Evolutionary conservation across 257 asterid species (phyloP), one percentile per base, ranked within the genome.

Genomic region (Fraxinus americana): DNA sequence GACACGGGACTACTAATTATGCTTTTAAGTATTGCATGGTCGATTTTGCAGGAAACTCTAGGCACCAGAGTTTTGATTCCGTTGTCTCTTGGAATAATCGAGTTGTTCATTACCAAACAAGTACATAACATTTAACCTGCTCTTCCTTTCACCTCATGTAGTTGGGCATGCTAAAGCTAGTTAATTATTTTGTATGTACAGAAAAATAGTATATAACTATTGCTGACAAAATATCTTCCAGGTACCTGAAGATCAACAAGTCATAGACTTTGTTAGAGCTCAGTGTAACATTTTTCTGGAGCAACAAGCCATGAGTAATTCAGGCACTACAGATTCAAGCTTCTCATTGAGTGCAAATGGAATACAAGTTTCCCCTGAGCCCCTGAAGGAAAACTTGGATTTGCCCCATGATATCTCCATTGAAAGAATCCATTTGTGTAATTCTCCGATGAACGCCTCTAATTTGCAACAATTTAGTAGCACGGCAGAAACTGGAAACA

Each of bases 41-140:
- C 63, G 35, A 71, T 32, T 61, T 32, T 74, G 79, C 80, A 93
- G 97, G 94, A 90, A 73, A 81, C 82, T 13, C 65, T 83, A 5
- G 97, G 93, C 12, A 93, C 98, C 77, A 82, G 92, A 29, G 93
- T 86, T 76, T 81, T 93, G 85, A 75, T 90, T 72, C 97, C 98
- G 0, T 43, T 88, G 48, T 82, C 92, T 23, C 74, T 87, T 32
- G 98, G 97, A 83, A 66, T 93, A 59, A 79, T 91, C 30, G 98
- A 93, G 83, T 23, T 93, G 80, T 93, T 90, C 70, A 87, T 79
- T 9, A 83, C 88, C 14, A 87, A 90, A 81, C 94, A 89, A 59
- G 98, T 87, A 82, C 32, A 75, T 72, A 1, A 54, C 6, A 27
- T 63, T 27, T 63, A 19, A 34, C 30, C 43, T 73, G 66, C 32